Base-by-base conservation (phyloP, 345 rosid genomes). In the Passiflora organensis region DNA sequence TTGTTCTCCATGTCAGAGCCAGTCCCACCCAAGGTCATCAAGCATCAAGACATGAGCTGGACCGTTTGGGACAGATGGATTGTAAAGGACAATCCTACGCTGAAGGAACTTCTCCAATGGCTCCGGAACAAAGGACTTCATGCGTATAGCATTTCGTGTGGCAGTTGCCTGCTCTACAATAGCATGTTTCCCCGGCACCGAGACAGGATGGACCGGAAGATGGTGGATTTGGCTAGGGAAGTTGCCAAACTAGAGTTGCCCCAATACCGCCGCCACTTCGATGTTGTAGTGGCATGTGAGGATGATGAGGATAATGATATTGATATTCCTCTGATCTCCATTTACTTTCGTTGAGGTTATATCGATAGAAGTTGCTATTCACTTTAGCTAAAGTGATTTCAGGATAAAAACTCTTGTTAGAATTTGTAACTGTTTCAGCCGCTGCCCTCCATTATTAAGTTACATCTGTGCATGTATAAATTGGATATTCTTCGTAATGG, bases 51-150 rank as follows among this genome's bases (percentile, higher is more conserved):
- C 62, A 80, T 81, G 85, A 85, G 69, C 71, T 93, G 99, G 99
- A 89, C 97, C 0, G 99, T 89, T 24, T 93, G 99, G 99, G 96
- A 93, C 72, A 56, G 96, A 62, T 93, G 96, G 99, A 73, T 84
- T 41, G 47, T 89, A 19, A 72, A 44, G 51, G 77, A 80, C 55
- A 85, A 93, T 68, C 96, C 96, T 0, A 89, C 89, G 23, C 65
- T 93, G 43, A 66, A 66, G 55, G 86, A 84, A 56, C 80, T 93
- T 63, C 80, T 93, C 41, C 73, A 77, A 16, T 93, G 99, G 99
- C 85, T 93, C 11, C 59, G 80, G 69, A 71, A 67, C 6, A 86
- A 82, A 77, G 95, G 89, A 0, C 64, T 93, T 49, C 77, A 77
- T 19, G 96, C 96, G 2, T 93, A 93, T 63, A 93, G 99, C 75